Percentiles rank a stretch among this genome's conserved stretches.
Conservation (phyloP, 1,284 basidiomycete genomes). For the Ganoderma boninense region DNA sequence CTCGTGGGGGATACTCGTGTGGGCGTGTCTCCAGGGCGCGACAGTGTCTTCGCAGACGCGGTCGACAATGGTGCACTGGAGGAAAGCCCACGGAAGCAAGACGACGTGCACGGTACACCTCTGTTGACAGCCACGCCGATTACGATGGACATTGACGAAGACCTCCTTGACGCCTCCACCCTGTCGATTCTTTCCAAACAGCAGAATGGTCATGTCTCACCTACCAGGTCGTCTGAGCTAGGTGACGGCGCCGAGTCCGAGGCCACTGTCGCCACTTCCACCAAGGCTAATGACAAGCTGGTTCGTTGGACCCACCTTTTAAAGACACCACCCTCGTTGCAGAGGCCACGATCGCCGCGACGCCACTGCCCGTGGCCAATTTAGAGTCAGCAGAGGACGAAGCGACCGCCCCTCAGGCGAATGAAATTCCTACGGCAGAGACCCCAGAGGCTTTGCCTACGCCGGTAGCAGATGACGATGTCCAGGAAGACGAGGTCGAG, state of each 20-base stretch:
- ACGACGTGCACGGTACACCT: background rate
- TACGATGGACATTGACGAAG: background rate
- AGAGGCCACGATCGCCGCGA: background rate
- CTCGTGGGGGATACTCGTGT: background rate
- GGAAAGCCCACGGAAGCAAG: background rate
- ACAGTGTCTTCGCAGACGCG: background rate
- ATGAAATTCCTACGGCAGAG: background rate
- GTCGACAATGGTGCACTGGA: background rate
- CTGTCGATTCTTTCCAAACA: too few species aligned
- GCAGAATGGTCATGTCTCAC: background rate
- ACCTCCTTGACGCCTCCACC: background rate
- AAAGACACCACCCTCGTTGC: background rate
- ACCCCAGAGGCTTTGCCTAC: slow-evolving; percentile 4
- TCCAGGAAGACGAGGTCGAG: slow-evolving; percentile 37
- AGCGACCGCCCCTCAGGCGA: background rate
- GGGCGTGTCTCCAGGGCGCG: background rate
- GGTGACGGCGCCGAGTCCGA: background rate
- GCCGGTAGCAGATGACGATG: slow-evolving; percentile 15
- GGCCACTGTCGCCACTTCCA: background rate
- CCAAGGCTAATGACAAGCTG: background rate
- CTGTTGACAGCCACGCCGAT: background rate
- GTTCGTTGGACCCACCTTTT: background rate
- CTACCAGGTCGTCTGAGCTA: background rate
- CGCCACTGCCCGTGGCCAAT: background rate
- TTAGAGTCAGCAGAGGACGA: background rate